These are phyloP conservation scores for Elymus sibiricus DNA, from an alignment of 176 grass and related monocot species.

Conservation along the genomic window DNA sequence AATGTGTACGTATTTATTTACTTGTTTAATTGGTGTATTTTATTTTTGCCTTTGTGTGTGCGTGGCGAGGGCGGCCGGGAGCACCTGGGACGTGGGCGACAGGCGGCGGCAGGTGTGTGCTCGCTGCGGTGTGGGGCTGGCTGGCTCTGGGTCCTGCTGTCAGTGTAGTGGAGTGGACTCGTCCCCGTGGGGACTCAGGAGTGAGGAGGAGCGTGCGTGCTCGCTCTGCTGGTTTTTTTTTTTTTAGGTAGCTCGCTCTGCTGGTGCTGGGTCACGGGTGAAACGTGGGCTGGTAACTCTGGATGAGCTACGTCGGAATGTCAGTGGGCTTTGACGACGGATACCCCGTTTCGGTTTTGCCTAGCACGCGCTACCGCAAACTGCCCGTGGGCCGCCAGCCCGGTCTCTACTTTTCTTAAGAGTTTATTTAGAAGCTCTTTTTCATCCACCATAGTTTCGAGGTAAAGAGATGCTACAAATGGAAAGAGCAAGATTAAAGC, in stretches of 20 bases:
- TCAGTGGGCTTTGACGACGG: background rate
- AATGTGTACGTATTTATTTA: background rate
- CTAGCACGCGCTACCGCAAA: too few species aligned
- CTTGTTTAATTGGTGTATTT: too few species aligned
- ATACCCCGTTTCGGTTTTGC: too few species aligned
- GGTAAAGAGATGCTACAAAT: too few species aligned
- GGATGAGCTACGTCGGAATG: background rate
- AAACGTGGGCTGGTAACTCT: background rate
- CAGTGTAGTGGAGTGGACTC: background rate
- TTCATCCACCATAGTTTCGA: too few species aligned
- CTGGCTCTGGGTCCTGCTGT: background rate
- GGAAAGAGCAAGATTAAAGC: too few species aligned
- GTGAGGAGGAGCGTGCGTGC: background rate
- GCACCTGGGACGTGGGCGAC: background rate
- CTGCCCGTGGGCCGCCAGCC: too few species aligned
- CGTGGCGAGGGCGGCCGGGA: background rate
- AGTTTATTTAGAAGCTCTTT: too few species aligned
- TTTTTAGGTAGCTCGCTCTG: too few species aligned
- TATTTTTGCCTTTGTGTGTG: background rate
- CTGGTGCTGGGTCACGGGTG: background rate
- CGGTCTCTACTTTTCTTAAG: too few species aligned
- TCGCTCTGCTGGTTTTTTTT: too few species aligned
- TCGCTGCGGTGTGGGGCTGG: background rate
- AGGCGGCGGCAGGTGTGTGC: background rate
- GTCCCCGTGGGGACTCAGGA: too few species aligned